Evolutionary conservation across 208 protist genomes (phyloP).

Genomic region (Polymyxa betae): DNA sequence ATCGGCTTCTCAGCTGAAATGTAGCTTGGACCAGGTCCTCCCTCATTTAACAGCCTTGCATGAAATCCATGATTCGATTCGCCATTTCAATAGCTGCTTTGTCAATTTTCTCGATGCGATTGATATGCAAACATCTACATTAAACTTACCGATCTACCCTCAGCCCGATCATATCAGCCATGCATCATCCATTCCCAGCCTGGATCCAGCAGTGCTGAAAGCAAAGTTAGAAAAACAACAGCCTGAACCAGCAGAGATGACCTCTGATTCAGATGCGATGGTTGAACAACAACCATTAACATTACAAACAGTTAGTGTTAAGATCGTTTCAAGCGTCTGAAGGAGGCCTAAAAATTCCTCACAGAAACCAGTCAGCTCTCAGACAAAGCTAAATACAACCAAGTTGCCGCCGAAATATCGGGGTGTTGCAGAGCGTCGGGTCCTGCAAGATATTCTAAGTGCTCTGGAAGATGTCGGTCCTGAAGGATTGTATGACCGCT

Average conservation of each 20-base stretch:
- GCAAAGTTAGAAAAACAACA: no score
- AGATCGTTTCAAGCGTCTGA: neutral
- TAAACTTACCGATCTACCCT: neutral
- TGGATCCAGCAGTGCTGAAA: no score
- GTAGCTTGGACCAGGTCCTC: neutral
- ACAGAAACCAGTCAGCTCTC: neutral
- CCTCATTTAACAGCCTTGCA: neutral
- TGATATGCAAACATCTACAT: neutral
- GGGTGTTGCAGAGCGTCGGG: neutral
- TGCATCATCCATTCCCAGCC: no score
- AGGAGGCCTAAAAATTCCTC: neutral
- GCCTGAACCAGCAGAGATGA: no score
- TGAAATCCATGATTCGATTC: neutral
- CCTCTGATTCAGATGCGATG: neutral
- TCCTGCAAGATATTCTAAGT: neutral
- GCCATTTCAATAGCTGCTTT: neutral
- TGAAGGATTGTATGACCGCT: neutral
- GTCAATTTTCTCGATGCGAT: neutral
- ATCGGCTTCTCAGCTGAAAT: neutral
- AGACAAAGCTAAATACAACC: neutral
- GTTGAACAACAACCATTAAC: neutral
- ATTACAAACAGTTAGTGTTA: neutral
- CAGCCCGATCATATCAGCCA: no score
- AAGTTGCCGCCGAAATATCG: neutral
- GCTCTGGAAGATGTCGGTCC: neutral